Evolutionary conservation across 129 eudicot genomes (phyloP).

Genomic region (Erigeron canadensis): DNA sequence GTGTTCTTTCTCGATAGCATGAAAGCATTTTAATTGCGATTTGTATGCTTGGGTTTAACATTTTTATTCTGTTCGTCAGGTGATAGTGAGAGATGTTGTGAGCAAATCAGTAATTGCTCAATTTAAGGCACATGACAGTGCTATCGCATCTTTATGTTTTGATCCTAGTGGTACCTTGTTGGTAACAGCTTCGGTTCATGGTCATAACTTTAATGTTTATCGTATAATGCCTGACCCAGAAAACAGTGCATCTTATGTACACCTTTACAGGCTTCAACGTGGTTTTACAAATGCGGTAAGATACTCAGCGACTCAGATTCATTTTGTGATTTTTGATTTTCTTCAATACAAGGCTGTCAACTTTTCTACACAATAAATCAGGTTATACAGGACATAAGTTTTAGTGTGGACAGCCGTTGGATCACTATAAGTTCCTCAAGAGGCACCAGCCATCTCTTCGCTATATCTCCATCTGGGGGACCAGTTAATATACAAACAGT

Average conservation of each 20-base stretch:
- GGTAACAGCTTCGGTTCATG: slow-evolving; percentile 94
- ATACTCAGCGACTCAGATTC: background rate
- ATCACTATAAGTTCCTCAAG: slow-evolving; percentile 86
- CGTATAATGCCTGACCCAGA: slow-evolving; percentile 60
- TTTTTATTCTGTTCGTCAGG: slow-evolving; percentile 39
- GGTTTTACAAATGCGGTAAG: slow-evolving; percentile 91
- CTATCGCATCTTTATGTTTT: slow-evolving; percentile 74
- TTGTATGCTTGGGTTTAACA: background rate
- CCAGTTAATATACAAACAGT: slow-evolving; percentile 38
- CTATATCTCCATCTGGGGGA: slow-evolving; percentile 79
- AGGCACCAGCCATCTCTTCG: slow-evolving; percentile 87
- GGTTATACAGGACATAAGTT: slow-evolving; percentile 93
- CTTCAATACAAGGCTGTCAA: slow-evolving; percentile 6
- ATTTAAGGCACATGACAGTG: slow-evolving; percentile 89
- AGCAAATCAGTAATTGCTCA: slow-evolving; percentile 79
- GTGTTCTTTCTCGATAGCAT: background rate
- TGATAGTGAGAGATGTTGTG: slow-evolving; percentile 72
- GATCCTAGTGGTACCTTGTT: slow-evolving; percentile 86
- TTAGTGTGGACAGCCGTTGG: slow-evolving; percentile 90
- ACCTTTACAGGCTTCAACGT: slow-evolving; percentile 89
- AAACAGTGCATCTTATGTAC: slow-evolving; percentile 50
- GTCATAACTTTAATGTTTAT: slow-evolving; percentile 87
- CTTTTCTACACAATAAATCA: slow-evolving; percentile 26
- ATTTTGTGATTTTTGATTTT: slow-evolving; percentile 12
- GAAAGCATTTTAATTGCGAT: slow-evolving; percentile 1